These are phyloP conservation scores for Podospora australis DNA, from an alignment of 495 filamentous ascomycete genomes.

Conservation along the genomic window DNA sequence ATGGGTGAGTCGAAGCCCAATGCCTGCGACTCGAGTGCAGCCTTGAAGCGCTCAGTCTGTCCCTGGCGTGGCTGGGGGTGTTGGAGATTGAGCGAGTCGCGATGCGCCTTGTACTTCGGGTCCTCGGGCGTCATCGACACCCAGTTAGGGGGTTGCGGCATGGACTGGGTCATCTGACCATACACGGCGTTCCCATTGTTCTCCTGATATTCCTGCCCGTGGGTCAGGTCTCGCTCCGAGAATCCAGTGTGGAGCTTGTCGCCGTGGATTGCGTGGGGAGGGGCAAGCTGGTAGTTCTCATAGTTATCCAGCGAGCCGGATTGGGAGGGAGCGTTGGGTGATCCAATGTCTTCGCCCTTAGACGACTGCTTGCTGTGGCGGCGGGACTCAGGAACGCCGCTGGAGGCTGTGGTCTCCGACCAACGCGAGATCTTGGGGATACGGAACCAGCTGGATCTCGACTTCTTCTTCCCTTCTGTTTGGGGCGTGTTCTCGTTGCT, in stretches of 20 bases:
- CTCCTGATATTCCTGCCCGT: constrained; percentile 13
- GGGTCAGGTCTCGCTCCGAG: constrained; percentile 43
- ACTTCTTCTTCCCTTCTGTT: constrained; percentile 79
- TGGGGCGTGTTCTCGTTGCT: constrained; percentile 36
- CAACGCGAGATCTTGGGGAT: constrained; percentile 93
- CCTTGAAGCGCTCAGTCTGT: constrained; percentile 74
- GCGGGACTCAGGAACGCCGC: constrained; percentile 40
- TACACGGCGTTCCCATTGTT: constrained; percentile 10
- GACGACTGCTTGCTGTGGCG: constrained; percentile 43
- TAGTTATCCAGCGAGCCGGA: constrained; percentile 66
- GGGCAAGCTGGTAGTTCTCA: constrained; percentile 57
- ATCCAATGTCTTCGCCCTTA: constrained; percentile 35
- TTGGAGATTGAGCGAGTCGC: constrained; percentile 79
- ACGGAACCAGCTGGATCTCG: constrained; percentile 83
- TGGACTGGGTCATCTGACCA: constrained; percentile 26
- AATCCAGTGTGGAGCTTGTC: constrained; percentile 67
- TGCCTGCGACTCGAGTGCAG: constrained; percentile 72
- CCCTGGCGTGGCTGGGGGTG: constrained; percentile 87
- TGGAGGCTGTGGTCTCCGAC: constrained; percentile 91
- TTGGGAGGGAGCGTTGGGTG: constrained; percentile 44
- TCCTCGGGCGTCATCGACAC: constrained; percentile 59
- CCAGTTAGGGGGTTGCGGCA: constrained; percentile 19
- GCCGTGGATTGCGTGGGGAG: constrained; percentile 45
- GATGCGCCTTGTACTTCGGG: constrained; percentile 85
- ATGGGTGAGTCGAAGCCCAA: constrained; percentile 59